These are phyloP conservation scores for Saccharomycopsis microspora DNA, from an alignment of 805 yeast species.

Conservation along the genomic window DNA sequence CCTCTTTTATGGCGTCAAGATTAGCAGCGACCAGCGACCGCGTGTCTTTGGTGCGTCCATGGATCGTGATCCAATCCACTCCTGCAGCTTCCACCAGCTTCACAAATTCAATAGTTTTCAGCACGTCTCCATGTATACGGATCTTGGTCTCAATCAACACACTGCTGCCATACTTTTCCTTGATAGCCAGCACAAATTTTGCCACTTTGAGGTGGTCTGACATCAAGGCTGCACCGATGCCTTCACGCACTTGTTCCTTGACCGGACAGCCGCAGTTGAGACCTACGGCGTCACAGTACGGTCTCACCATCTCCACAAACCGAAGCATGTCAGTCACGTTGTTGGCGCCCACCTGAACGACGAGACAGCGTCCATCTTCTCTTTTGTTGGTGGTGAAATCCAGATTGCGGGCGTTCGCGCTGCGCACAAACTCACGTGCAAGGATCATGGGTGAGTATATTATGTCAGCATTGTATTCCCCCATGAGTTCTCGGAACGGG, in stretches of 20 bases:
- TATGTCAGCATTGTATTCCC: slow-evolving; percentile 67
- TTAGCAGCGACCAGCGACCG: slow-evolving; percentile 78
- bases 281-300: slow-evolving; percentile 88
- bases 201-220: slow-evolving; percentile 70
- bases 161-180: slow-evolving; percentile 53
- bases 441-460: slow-evolving; percentile 95
- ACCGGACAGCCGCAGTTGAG: slow-evolving; percentile 97
- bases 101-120: slow-evolving; percentile 66
- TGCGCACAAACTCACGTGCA: slow-evolving; percentile 89
- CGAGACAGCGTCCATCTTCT: slow-evolving; percentile 41
- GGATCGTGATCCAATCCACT: slow-evolving; percentile 88
- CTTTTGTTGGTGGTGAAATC: slow-evolving; percentile 73
- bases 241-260: slow-evolving; percentile 87
- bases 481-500: slow-evolving; percentile 74
- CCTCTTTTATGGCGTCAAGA: slow-evolving; percentile 63
- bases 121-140: slow-evolving; percentile 67
- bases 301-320: slow-evolving; percentile 81
- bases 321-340: slow-evolving; percentile 72
- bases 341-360: slow-evolving; percentile 86
- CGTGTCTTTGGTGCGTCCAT: slow-evolving; percentile 81
- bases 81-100: slow-evolving; percentile 72
- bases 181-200: slow-evolving; percentile 75
- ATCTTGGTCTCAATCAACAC: slow-evolving; percentile 88
- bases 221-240: slow-evolving; percentile 95
- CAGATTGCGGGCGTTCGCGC: slow-evolving; percentile 63